Evolutionary conservation across 257 asterid genomes (phyloP), one percentile per base, ranked within the genome.

Genomic region (Nicotiana attenuata): DNA sequence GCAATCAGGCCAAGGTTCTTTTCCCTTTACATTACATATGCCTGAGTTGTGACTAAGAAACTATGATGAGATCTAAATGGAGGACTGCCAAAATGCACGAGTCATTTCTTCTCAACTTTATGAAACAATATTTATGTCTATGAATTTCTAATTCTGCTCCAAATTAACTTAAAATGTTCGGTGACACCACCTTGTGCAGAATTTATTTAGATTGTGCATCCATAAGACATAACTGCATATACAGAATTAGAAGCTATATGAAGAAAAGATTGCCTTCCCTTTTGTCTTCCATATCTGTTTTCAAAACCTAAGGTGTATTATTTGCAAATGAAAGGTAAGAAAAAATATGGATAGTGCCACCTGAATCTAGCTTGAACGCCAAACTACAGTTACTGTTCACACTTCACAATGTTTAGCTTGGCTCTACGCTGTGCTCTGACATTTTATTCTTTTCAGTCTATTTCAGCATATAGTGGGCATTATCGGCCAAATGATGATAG

Each of bases 381-480:
- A 71, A 71, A 45, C 78, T 60, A 24, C 5, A 38, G 55, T 63
- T 28, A 26, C 61, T n/a, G 76, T 29, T 26, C 57, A 28, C 29
- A 28, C 29, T 28, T 28, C 29, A 7, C 55, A 7, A 7, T 7
- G 45, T 38, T 63, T 22, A 6, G 31, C 31, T 80, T 61, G 24
- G 75, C 77, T 24, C 26, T 24, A 29, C 13, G 26, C 29, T 80
- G 82, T 45, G 76, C 63, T 80, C 73, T 80, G 78, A 64, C 28
- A n/a, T 64, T 64, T 80, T 31, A 38, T 16, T 59, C 11, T 85
- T 83, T 77, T 47, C 91, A 96, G 99, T 78, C 91, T 55, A 90
- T 96, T 84, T 96, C 98, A 82, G 92, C 99, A 77, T 96, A 94
- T 88, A 96, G 99, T 41, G 99, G 99, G 69, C 99, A 96, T 90